A percentile compares a stretch with the other conserved stretches of the same genome.
Conservation (phyloP, 75 land plant species). For the Chamaecyparis obtusa region DNA sequence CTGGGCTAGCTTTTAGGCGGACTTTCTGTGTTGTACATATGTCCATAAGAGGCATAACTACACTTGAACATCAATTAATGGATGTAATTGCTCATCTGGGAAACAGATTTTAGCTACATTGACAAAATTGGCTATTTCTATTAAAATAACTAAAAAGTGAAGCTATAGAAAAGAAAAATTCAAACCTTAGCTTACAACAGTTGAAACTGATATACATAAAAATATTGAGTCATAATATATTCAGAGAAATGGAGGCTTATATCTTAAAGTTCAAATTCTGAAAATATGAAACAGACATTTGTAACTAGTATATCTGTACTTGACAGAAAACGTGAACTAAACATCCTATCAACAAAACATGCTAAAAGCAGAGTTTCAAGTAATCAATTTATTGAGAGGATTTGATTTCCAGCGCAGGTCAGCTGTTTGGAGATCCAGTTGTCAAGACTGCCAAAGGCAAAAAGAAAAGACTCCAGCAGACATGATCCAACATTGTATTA, state of each 20-base stretch:
- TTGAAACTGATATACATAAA: neutral
- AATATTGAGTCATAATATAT: neutral
- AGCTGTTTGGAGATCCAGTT: neutral
- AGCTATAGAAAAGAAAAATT: too few relatives aligned
- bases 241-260: neutral
- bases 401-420: neutral
- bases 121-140: too few relatives aligned
- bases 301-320: neutral
- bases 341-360: neutral
- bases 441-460: neutral
- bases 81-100: neutral
- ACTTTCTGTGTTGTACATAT: neutral
- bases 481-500: neutral
- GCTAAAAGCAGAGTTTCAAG: neutral
- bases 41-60: neutral
- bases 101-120: too few relatives aligned
- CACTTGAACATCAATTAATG: neutral
- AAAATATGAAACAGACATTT: neutral
- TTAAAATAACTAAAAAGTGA: too few relatives aligned
- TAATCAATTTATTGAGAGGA: too few relatives aligned
- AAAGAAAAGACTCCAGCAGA: too few relatives aligned
- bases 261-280: too few relatives aligned
- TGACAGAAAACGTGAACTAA: neutral
- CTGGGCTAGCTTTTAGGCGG: neutral
- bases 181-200: neutral